Conservation (phyloP, 208 protist genomes). For the Blastocrithidia nonstop region DNA sequence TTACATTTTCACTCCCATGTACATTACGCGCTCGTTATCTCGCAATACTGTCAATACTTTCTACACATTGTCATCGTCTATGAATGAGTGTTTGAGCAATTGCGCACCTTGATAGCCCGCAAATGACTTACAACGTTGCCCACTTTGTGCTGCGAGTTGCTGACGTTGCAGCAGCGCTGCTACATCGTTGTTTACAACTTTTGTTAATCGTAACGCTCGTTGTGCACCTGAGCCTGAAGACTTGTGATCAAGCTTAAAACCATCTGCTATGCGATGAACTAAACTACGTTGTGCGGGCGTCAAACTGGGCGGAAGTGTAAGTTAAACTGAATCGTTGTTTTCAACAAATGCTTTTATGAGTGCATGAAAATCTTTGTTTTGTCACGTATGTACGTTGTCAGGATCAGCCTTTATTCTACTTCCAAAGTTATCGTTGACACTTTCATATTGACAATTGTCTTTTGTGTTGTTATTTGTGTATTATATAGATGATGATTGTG, state of each 20-base stretch:
- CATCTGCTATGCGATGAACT: slow-evolving; percentile 50
- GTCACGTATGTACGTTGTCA: slow-evolving; percentile 42
- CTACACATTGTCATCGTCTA: no score
- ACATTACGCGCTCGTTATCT: not conserved
- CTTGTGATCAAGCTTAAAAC: slow-evolving; percentile 54
- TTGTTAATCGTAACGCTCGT: slow-evolving; percentile 41
- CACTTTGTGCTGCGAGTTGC: slow-evolving; percentile 16
- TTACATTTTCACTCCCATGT: not conserved
- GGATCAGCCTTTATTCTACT: no score
- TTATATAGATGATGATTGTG: no score
- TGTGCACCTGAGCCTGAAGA: slow-evolving; percentile 27
- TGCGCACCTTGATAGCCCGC: slow-evolving; percentile 74
- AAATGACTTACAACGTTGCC: slow-evolving; percentile 35
- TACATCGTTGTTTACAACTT: slow-evolving; percentile 22
- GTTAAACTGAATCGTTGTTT: slow-evolving; percentile 28
- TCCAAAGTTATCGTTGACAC: no score
- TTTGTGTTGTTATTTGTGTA: no score
- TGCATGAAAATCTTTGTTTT: slow-evolving; percentile 50
- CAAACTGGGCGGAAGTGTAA: slow-evolving; percentile 53
- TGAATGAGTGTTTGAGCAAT: slow-evolving; percentile 13
- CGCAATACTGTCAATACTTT: slow-evolving; percentile 2
- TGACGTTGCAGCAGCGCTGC: slow-evolving; percentile 15
- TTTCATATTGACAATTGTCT: no score
- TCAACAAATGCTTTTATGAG: slow-evolving; percentile 65
- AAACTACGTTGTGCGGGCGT: slow-evolving; percentile 30